Evolutionary conservation across 2,329 filamentous ascomycete genomes (phyloP), one percentile per base, ranked within the genome.

Genomic region (Trichoderma sp.): DNA sequence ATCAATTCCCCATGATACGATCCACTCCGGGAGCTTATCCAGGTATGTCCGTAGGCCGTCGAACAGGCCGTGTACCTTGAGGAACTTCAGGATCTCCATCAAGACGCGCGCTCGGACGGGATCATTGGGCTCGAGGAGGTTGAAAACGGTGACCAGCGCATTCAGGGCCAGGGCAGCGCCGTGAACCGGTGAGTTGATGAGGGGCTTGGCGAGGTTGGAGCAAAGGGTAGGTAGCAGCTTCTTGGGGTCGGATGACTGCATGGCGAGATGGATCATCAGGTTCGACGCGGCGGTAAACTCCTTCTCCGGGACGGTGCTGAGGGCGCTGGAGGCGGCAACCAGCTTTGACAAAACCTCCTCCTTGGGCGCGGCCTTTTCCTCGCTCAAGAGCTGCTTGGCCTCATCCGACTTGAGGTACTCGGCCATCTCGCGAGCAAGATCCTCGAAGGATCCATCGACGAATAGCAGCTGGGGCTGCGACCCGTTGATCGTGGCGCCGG

Each of bases 261-360:
- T 87, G 74, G 97, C 89, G 70, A 99, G 90, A 84, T 97, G 93
- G 78, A 98, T 90, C 80, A 99, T 90, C 75, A 98, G 91, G 84
- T 99, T 98, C 84, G 97, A 97, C 71, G 95, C 93, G 70, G 95
- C 91, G 70, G 93, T 94, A 80, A 97, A 96, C 82, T 98, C 95
- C 87, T 96, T 96, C 86, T 99, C 96, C 69, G 95, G 93, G 68
- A 94, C 92, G 72, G 87, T 87, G 82, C 94, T 97, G 78, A 99
- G 85, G 61, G 87, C 87, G 65, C 87, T 82, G 65, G 93, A 93
- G 69, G 92, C 91, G 73, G 90, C 89, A 71, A 98, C 92, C 73
- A 99, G 86, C 86, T 94, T 94, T 85, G 94, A 91, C 69, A 99
- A 87, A 56, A 93, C 90, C 73, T 96, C 94, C 75, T 97, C 93